Conservation (phyloP, 306 rosid species). For the Abrus precatorius region DNA sequence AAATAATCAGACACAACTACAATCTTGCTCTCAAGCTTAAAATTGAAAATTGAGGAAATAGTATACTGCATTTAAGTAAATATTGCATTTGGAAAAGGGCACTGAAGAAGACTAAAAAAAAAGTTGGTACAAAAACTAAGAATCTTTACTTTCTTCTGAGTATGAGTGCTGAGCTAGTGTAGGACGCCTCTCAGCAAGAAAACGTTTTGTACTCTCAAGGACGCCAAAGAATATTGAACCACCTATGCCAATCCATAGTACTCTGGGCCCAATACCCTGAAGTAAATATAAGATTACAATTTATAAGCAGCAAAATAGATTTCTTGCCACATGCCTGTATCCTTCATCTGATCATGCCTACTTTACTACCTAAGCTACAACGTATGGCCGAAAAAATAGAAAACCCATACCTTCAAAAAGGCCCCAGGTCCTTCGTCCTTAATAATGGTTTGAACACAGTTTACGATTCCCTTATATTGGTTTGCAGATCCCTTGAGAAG, state of each 20-base stretch:
- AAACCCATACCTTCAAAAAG: slow-evolving; percentile 73
- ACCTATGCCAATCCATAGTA: slow-evolving; percentile 88
- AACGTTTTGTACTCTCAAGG: slow-evolving; percentile 76
- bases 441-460: slow-evolving; percentile 90
- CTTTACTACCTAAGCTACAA: slow-evolving; percentile 10
- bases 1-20: neutral
- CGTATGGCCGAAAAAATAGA: slow-evolving; percentile 34
- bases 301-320: slow-evolving; percentile 6
- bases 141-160: slow-evolving; percentile 34
- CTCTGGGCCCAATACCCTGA: slow-evolving; percentile 84
- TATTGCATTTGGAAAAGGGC: neutral
- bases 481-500: slow-evolving; percentile 77
- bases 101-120: neutral
- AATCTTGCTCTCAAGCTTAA: neutral
- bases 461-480: slow-evolving; percentile 82
- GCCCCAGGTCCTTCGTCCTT: slow-evolving; percentile 94
- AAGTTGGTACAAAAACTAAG: neutral
- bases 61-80: neutral
- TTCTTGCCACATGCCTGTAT: neutral
- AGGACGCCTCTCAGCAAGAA: slow-evolving; percentile 66
- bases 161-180: slow-evolving; percentile 8
- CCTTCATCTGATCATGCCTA: slow-evolving; percentile 40
- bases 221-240: slow-evolving; percentile 87
- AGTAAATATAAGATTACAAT: slow-evolving; percentile 19
- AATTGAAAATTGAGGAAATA: neutral